Conservation (phyloP, 2,329 filamentous ascomycete genomes). For the Talaromyces verruculosus region DNA sequence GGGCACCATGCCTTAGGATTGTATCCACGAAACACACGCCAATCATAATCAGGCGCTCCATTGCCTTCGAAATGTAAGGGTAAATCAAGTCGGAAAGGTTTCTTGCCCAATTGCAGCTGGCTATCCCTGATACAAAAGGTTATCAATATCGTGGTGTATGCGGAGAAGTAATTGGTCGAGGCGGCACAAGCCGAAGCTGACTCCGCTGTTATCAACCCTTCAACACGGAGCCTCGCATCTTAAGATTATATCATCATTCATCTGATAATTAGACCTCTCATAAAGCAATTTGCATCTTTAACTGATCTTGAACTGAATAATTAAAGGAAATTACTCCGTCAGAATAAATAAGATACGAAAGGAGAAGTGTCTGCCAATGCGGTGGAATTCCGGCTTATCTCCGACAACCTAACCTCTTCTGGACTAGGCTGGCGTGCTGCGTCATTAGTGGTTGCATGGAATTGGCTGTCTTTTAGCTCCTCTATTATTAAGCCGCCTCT, state of each 20-base stretch:
- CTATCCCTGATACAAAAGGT: neutral
- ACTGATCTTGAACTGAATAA: too few species aligned
- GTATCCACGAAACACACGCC: constrained; percentile 72
- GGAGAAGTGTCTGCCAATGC: neutral
- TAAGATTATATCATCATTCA: neutral
- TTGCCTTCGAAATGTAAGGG: neutral
- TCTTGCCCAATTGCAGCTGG: neutral
- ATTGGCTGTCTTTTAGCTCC: neutral
- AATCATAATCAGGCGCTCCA: constrained; percentile 60
- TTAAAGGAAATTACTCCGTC: too few species aligned
- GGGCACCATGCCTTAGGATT: constrained; percentile 58
- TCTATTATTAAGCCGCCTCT: neutral
- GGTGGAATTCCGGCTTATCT: constrained; percentile 11
- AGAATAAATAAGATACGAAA: neutral
- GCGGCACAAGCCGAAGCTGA: neutral
- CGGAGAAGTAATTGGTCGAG: neutral
- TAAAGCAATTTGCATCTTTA: too few species aligned
- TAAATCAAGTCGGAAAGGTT: neutral
- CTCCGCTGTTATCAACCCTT: neutral
- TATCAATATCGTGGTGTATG: neutral
- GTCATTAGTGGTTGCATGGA: neutral
- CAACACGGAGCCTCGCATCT: neutral
- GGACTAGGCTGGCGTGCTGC: neutral
- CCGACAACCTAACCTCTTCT: constrained; percentile 7
- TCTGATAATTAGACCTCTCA: neutral